Base-by-base conservation (phyloP, 768 basidiomycete genomes). In the Termitomyces sp. region DNA sequence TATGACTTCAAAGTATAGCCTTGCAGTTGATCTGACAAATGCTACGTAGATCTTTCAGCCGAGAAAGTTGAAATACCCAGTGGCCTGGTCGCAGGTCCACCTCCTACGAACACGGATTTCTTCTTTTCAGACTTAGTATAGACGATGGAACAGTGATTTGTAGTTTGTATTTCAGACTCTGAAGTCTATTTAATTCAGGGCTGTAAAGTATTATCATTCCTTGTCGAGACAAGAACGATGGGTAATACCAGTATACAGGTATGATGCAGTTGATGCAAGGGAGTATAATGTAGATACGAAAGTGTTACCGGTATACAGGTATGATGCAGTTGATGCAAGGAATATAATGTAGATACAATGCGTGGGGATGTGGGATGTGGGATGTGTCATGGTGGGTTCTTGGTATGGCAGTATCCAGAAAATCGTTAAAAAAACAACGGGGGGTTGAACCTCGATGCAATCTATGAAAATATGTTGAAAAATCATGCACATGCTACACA, bases 31-130 rank as follows among this genome's bases (percentile, higher is more conserved):
- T 22, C n/a, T 22, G 19, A 45, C 32, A 35, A 17, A 55, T 41
- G 12, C 50, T 38, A 53, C 35, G 17, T 28, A 90, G 93, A 95
- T 72, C 76, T 97, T 38, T 87, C 89, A 1, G 93, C 93, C 6
- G 93, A 94, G 68, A 85, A 82, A 71, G 88, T 93, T 15, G 90
- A 93, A 65, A 91, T 96, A 64, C 93, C 93, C 3, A 87, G 85
- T 58, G 85, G 86, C 28, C 73, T 93, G 51, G 72, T 79, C 45
- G 77, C 88, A n/a, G 90, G 91, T 12, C 82, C 85, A 37, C 89
- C 91, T 50, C 92, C 92, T 12, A 71, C 76, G 15, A 90, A 88
- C 63, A 83, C 79, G 47, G 89, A 93, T 66, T 93, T 91, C 71
- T 93, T 88, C 75, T 93, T 91, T 67, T 88, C 90, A 5, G 90